Evolutionary conservation across 2,329 filamentous ascomycete species (phyloP), one percentile per base, ranked within the genome.

Genomic region (Emergomyces africanus): DNA sequence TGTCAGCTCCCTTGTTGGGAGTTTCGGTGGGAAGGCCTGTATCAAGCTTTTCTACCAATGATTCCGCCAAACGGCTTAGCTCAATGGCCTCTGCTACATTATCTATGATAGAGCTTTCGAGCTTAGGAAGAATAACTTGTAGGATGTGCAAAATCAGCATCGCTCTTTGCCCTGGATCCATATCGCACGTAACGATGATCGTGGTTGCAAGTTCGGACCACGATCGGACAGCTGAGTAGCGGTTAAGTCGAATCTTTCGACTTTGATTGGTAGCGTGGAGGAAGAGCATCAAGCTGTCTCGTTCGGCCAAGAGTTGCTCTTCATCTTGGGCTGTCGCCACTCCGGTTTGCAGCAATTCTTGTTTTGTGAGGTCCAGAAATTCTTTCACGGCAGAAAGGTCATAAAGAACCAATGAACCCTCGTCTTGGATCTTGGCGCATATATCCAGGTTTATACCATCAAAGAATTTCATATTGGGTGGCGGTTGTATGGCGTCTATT

Each of bases 131-230:
- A 54, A 95, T 88, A 15, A 92, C 83, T 69, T 97, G 91, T 5
- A 99, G 78, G 0, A 88, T 86, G 69, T 95, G 90, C 12, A 97
- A 75, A 59, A 95, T 85, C 69, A 96, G 91, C 0, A 87, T 83
- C 5, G 85, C 85, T 67, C 86, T 86, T 35, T 82, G 82, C 1
- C 82, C 82, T 57, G 83, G 81, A 61, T 88, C 87, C 69, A 95
- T 87, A 57, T 94, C 87, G 64, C 89, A 90, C 59, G 83, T 85
- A 66, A 90, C 87, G 23, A 96, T 80, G 75, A 95, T 88, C 25
- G 96, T 84, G 57, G 90, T 83, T 53, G 95, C 75, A 35, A 97
- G 79, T 66, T 91, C 89, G 1, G 87, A 83, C 92, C 95, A 99
- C 0, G 89, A 84, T 67, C 81, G 84, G 3, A 97, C 79, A 1